phyloP scores from a whole-genome alignment of 345 rosid species.

The Schrenkiella parvula region DNA sequence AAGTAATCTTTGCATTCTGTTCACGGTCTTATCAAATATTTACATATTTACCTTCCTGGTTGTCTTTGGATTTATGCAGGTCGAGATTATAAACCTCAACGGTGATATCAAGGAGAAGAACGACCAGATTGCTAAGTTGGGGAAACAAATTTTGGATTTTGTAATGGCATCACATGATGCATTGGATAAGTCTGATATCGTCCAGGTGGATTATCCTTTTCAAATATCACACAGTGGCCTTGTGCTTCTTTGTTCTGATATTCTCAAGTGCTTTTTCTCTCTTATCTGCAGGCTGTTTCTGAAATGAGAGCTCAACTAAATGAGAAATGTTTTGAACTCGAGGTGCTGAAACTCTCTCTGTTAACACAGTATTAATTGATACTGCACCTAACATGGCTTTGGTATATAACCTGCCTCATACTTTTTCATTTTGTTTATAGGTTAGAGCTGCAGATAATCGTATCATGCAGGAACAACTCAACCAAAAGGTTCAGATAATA shows the following conservation, averaged over 20 bases:
- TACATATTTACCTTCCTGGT: slow-evolving; percentile 20
- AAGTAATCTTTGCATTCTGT: slow-evolving; percentile 36
- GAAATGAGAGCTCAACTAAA: slow-evolving; percentile 73
- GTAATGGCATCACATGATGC: slow-evolving; percentile 50
- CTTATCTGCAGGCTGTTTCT: slow-evolving; percentile 58
- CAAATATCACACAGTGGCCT: not conserved
- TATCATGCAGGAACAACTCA: slow-evolving; percentile 88
- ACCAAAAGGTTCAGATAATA: slow-evolving; percentile 59
- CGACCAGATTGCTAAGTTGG: slow-evolving; percentile 68
- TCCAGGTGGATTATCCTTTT: slow-evolving; percentile 46
- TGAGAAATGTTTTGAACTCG: slow-evolving; percentile 95
- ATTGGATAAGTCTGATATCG: slow-evolving; percentile 58
- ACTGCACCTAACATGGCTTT: slow-evolving; percentile 4
- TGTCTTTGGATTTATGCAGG: slow-evolving; percentile 40
- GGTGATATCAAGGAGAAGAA: slow-evolving; percentile 71
- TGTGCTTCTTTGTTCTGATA: not conserved
- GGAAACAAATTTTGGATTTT: slow-evolving; percentile 71
- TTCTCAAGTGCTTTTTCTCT: slow-evolving; percentile 28
- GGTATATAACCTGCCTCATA: not conserved
- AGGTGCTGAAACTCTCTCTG: slow-evolving; percentile 50
- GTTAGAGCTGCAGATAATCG: slow-evolving; percentile 95
- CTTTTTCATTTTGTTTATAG: slow-evolving; percentile 38
- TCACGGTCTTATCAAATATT: slow-evolving; percentile 7
- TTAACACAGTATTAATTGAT: slow-evolving; percentile 2
- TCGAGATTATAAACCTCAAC: slow-evolving; percentile 56